Conservation (phyloP, 2,329 filamentous ascomycete genomes). For the Sphaerulina musiva region DNA sequence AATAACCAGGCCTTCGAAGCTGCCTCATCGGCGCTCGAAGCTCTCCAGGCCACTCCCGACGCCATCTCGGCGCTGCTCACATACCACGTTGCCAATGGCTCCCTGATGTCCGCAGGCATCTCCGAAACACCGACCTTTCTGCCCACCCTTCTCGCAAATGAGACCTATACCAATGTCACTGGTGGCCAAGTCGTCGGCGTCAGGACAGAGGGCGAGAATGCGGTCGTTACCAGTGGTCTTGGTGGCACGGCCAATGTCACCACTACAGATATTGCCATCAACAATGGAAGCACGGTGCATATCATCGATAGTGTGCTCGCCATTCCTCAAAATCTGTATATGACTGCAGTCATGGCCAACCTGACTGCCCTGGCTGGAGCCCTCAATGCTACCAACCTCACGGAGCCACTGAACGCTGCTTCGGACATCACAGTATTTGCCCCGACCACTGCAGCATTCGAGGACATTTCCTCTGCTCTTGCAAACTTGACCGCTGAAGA, state of each 20-base stretch:
- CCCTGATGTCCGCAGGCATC: constrained; percentile 38
- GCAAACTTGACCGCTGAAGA: constrained; percentile 43
- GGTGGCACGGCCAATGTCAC: constrained; percentile 46
- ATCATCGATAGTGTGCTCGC: constrained; percentile 42
- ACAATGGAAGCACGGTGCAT: constrained; percentile 39
- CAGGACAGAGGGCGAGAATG: constrained; percentile 36
- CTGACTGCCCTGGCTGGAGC: constrained; percentile 40
- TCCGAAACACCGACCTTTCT: constrained; percentile 37
- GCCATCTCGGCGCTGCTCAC: constrained; percentile 44
- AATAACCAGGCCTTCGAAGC: constrained; percentile 46
- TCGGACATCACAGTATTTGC: constrained; percentile 58
- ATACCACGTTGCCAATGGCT: constrained; percentile 56
- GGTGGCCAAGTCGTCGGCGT: constrained; percentile 48
- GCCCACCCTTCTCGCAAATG: constrained; percentile 46
- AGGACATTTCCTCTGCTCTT: constrained; percentile 49
- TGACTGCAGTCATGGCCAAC: constrained; percentile 20
- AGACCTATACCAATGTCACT: constrained; percentile 52
- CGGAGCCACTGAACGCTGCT: constrained; percentile 38
- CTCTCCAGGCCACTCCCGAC: constrained; percentile 30
- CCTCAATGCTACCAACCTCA: constrained; percentile 36
- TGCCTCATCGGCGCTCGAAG: constrained; percentile 32
- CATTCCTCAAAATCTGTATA: constrained; percentile 32
- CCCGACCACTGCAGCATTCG: constrained; percentile 56
- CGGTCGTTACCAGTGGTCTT: constrained; percentile 50
- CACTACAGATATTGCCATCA: constrained; percentile 34